A percentile compares a stretch with the other conserved stretches of the same genome.
phyloP scores from a whole-genome alignment of 306 rosid genomes.

The Quercus parvula region DNA sequence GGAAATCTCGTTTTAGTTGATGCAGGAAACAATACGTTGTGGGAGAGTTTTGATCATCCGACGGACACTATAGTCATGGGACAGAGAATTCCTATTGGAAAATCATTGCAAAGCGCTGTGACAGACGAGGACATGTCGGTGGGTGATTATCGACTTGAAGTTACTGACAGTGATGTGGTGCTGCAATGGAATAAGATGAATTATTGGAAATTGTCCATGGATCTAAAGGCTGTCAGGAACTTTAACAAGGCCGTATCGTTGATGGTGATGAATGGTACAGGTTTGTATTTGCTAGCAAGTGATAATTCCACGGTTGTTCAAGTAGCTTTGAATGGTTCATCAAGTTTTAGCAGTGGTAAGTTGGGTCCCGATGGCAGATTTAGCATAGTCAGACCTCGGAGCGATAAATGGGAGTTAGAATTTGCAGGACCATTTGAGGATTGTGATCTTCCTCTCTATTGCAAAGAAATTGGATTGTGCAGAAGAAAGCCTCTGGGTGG shows the following conservation, averaged over 20 bases:
- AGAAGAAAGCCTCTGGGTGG: constrained; percentile 26
- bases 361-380: constrained; percentile 62
- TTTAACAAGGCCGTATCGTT: constrained; percentile 39
- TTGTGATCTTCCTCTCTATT: constrained; percentile 63
- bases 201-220: constrained; percentile 75
- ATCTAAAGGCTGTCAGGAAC: constrained; percentile 27
- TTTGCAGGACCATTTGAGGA: constrained; percentile 49
- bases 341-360: constrained; percentile 55
- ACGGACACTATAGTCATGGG: constrained; percentile 79
- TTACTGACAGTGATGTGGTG: constrained; percentile 51
- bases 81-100: constrained; percentile 51
- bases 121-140: constrained; percentile 49
- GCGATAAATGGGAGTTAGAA: constrained; percentile 39
- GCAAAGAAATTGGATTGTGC: constrained; percentile 71
- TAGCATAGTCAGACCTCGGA: constrained; percentile 49
- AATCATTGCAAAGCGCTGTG: constrained; percentile 39
- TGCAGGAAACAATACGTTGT: constrained; percentile 51
- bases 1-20: constrained; percentile 77
- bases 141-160: constrained; percentile 38
- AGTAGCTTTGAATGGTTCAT: constrained; percentile 29
- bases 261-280: constrained; percentile 54
- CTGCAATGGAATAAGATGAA: constrained; percentile 70
- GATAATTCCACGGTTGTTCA: constrained; percentile 47
- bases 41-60: constrained; percentile 83
- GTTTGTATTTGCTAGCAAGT: constrained; percentile 54